Evolutionary conservation across 805 yeast genomes (phyloP), one percentile per base, ranked within the genome.

Genomic region (Zygosaccharomyces kombuchaensis): DNA sequence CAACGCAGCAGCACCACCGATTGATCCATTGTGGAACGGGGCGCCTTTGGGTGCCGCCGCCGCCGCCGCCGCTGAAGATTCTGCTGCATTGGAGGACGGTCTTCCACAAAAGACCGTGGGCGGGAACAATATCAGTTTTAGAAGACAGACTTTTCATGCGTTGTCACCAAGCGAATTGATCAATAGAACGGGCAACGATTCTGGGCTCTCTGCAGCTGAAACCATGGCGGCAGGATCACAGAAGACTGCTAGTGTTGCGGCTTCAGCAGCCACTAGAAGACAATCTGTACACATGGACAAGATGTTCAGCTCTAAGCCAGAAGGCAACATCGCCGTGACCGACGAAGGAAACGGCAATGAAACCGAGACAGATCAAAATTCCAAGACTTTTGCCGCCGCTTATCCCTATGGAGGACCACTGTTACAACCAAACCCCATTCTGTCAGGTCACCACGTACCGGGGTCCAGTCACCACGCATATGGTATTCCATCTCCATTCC

Each of bases 81-180:
- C 56, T 7, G 35, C 50, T 25, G 46, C 50, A 22, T 34, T 44
- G 19, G 50, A 47, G 13, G 54, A 54, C 16, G 38, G 41, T 12
- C 36, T 37, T 13, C 38, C 55, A 16, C 32, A 38, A 36, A 48
- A 50, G 7, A 47, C 39, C 22, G 52, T 54, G 9, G 49, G 49
- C 13, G 44, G 51, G 9, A 47, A 57, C 2, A 43, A 46, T 21
- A 39, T 49, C 14, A 43, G 60, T 4, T 50, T 57, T n/a, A 60
- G 68, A 52, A 64, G 68, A 50, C 66, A 64, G 51, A 63, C 66
- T 6, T 63, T 62, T 43, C 66, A 56, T 36, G 55, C 62, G 10
- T 40, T 60, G 22, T 60, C 67, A 19, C 56, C 60, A 4, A 52
- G 51, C 22, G 62, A 56, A 10, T 29, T 58, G 30, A 42, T 48